Evolutionary conservation across 129 eudicot genomes (phyloP).

Genomic region (Silybum marianum): DNA sequence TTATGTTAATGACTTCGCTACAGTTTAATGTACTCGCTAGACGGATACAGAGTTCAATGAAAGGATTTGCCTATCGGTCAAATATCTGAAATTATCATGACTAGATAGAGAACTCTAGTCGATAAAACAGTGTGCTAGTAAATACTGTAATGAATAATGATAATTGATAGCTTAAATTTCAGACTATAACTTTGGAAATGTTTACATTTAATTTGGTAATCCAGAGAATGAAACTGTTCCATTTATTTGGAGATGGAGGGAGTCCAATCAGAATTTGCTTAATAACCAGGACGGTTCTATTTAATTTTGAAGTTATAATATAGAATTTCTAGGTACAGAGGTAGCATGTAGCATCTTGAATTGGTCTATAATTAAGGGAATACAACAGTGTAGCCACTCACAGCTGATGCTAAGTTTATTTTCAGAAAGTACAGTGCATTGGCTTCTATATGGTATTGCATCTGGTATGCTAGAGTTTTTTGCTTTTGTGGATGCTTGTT

Average conservation of each 20-base stretch:
- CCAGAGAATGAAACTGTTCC: background rate
- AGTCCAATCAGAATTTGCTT: background rate
- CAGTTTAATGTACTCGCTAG: too few relatives aligned
- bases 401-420: background rate
- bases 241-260: background rate
- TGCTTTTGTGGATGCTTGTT: background rate
- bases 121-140: background rate
- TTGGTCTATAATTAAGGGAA: slow-evolving; percentile 3
- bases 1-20: background rate
- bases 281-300: background rate
- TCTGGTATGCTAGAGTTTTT: too few relatives aligned
- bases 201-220: background rate
- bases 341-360: background rate
- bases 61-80: background rate
- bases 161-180: background rate
- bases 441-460: background rate
- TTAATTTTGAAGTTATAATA: background rate
- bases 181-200: background rate
- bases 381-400: slow-evolving; percentile 2
- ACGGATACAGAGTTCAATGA: background rate
- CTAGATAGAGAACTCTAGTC: background rate
- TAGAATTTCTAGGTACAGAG: background rate
- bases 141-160: background rate
- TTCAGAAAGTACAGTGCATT: background rate
- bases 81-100: background rate